Base-by-base conservation (phyloP, 2,329 filamentous ascomycete genomes). In the Neofusicoccum umdonicola region DNA sequence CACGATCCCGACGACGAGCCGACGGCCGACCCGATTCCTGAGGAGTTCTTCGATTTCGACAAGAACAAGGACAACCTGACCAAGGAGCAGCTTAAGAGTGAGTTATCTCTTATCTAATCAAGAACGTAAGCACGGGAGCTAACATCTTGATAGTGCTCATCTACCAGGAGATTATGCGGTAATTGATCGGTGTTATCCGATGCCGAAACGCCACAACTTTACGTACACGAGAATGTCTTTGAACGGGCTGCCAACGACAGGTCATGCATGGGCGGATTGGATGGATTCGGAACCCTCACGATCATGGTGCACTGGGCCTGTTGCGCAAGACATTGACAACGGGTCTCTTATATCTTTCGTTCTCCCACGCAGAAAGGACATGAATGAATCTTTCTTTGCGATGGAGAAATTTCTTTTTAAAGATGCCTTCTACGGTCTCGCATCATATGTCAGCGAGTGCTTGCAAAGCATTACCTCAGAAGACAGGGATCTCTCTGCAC, bases 31-130 rank as follows among this genome's bases (percentile, higher is more conserved):
- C 93, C 95, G 22, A 99, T 99, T 73, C 95, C 95, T 22, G 94
- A 98, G 78, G 94, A 97, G 78, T 99, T 99, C 84, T 99, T 99
- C 78, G 95, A 99, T 80, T 99, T 99, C 79, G 95, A 99, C 81
- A 97, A 97, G 86, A 96, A 98, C 85, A 99, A 99, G 88, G 95
- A 99, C 79, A 95, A 90, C 73, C 82, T 99, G 75, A 97, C 91
- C 84, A 99, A 99, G 83, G 95, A 99, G 82, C 93, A 99, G 81
- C 81, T 99, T 78, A 98, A 98, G 85, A 86, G 95, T 89, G 76
- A 74, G 82, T 76, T 47, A 15, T 39, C 9, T 37, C 41, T 35
- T 22, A 47, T 60, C 41, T 17, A 57, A 39, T 51, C 11, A 41
- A 15, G 11, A 64, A 41, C 5, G 1, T 31, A 31, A 31, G 19